Conservation (phyloP, 164 flowering plant species). For the Dillenia suffruticosa region DNA sequence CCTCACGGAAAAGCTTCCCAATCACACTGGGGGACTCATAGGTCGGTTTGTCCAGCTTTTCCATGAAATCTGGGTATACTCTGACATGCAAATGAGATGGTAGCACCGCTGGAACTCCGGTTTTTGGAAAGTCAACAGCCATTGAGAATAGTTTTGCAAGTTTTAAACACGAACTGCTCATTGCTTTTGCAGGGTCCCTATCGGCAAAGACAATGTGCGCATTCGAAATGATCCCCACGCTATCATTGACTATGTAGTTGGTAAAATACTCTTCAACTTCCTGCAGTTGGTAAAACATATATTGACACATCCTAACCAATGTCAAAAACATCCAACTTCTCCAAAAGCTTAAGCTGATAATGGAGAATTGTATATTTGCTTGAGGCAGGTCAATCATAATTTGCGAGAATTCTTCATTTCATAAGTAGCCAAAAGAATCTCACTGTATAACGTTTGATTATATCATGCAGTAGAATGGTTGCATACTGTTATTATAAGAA, state of each 20-base stretch:
- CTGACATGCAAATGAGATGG: constrained; percentile 44
- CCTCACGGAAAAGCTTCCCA: constrained; percentile 67
- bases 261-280: constrained; percentile 54
- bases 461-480: no score
- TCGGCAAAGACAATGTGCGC: constrained; percentile 70
- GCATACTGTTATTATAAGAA: no score
- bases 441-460: no score
- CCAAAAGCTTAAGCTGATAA: no score
- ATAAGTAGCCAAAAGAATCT: no score
- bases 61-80: constrained; percentile 90
- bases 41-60: constrained; percentile 63
- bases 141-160: constrained; percentile 50
- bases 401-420: no score
- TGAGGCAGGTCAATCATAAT: no score
- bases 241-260: constrained; percentile 62
- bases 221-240: constrained; percentile 74
- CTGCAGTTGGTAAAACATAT: constrained; percentile 23
- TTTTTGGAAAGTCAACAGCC: constrained; percentile 71
- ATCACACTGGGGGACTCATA: constrained; percentile 55
- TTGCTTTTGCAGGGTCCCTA: constrained; percentile 29
- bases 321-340: no score
- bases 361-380: no score
- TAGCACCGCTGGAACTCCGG: constrained; percentile 56
- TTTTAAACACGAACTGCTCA: constrained; percentile 36
- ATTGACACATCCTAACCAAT: background rate